Percentiles rank a stretch among this genome's conserved stretches.
Evolutionary conservation across 2,329 filamentous ascomycete species (phyloP).

Genomic region (Beauveria scarabaeidicola): DNA sequence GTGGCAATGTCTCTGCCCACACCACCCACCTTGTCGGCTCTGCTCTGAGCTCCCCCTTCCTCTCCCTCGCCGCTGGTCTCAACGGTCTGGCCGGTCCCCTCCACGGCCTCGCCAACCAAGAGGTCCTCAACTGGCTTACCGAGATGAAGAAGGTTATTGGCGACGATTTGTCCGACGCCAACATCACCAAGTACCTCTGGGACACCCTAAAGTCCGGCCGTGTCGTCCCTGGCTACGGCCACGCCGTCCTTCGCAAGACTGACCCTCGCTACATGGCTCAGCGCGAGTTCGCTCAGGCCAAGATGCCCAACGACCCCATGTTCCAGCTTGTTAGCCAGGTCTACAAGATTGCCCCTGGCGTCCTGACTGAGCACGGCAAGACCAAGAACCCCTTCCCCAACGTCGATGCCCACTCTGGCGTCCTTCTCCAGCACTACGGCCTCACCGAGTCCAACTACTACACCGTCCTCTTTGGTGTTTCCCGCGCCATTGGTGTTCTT

Average conservation of each 20-base stretch:
- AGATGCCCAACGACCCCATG: constrained; percentile 95
- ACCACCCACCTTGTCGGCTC: constrained; percentile 96
- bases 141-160: constrained; percentile 97
- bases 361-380: constrained; percentile 99
- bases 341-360: constrained; percentile 98
- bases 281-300: constrained; percentile 85
- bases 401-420: constrained; percentile 97
- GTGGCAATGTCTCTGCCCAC: constrained; percentile 97
- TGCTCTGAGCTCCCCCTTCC: constrained; percentile 93
- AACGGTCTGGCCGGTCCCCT: constrained; percentile 98
- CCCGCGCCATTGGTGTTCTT: constrained; percentile 93
- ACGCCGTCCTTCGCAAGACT: constrained; percentile 98
- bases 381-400: constrained; percentile 99
- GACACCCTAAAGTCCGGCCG: constrained; percentile 89
- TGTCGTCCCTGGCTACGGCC: constrained; percentile 96
- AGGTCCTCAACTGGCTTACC: constrained; percentile 97
- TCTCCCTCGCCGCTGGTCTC: constrained; percentile 90
- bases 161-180: constrained; percentile 89
- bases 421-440: constrained; percentile 99
- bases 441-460: constrained; percentile 99
- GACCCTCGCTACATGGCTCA: constrained; percentile 98
- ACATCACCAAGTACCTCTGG: constrained; percentile 99
- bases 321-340: constrained; percentile 99
- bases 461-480: constrained; percentile 98
- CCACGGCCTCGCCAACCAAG: constrained; percentile 98